Conservation (phyloP, 345 rosid genomes). For the Turnera subulata region DNA sequence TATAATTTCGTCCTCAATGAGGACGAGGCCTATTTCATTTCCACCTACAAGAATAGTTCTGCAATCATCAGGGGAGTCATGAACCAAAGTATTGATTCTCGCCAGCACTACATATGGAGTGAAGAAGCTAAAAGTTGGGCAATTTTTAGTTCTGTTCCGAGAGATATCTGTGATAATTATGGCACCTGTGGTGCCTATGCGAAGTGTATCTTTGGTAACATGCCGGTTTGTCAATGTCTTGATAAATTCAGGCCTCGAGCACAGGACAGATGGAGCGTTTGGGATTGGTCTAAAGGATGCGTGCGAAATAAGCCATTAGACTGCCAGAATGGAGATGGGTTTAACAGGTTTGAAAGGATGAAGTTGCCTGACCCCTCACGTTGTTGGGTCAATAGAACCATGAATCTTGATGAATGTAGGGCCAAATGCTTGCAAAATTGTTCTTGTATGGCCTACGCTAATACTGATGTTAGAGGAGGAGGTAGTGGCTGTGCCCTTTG, state of each 20-base stretch:
- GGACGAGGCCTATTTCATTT: not conserved
- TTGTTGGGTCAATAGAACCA: conserved; percentile 5
- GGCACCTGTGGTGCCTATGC: conserved; percentile 10
- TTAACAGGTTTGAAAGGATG: not conserved
- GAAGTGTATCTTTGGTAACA: not conserved
- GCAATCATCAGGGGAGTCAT: not conserved
- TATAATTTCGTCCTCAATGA: not conserved
- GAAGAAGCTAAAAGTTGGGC: not conserved
- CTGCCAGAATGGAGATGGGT: conserved; percentile 11
- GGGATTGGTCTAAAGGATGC: conserved; percentile 14
- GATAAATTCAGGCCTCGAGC: conserved; percentile 17
- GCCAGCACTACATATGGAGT: not conserved
- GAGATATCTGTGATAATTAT: conserved; percentile 7
- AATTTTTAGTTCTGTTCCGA: not conserved
- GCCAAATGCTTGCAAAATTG: conserved; percentile 13
- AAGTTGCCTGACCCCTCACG: conserved; percentile 15
- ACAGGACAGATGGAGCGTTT: not conserved
- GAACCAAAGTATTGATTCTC: not conserved
- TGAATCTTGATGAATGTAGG: conserved; percentile 11
- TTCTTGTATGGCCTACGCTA: conserved; percentile 14
- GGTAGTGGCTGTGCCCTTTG: conserved; percentile 18
- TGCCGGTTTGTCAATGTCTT: conserved; percentile 2
- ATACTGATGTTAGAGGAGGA: not conserved
- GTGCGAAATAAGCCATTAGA: not conserved
- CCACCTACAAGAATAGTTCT: not conserved